A percentile compares a stretch with the other conserved stretches of the same genome.
Conservation (phyloP, 495 filamentous ascomycete species). For the Copromyces sp. region DNA sequence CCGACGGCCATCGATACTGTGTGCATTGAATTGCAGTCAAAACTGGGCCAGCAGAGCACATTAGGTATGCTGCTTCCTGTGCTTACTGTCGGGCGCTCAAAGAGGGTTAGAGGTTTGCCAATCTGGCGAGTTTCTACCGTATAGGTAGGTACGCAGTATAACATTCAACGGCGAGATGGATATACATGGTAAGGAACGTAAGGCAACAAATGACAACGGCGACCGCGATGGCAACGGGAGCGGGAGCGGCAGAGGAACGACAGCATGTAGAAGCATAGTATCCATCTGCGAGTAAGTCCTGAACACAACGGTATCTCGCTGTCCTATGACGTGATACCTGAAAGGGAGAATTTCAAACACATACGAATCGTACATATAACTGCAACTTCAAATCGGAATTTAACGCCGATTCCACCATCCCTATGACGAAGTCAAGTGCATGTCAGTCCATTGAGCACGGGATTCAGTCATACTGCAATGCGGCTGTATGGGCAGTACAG, state of each 20-base stretch:
- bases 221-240: not conserved
- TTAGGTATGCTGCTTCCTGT: too few species aligned
- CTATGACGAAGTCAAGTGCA: not conserved
- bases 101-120: too few species aligned
- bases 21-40: too few species aligned
- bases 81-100: too few species aligned
- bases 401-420: not conserved
- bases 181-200: not conserved
- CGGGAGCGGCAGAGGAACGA: not conserved
- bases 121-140: too few species aligned
- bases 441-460: not conserved
- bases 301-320: too few species aligned
- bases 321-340: too few species aligned
- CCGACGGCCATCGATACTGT: too few species aligned
- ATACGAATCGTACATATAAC: not conserved
- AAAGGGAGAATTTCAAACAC: not conserved
- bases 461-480: not conserved
- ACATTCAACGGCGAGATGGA: not conserved
- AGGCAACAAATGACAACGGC: not conserved
- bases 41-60: too few species aligned
- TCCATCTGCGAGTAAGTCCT: not conserved
- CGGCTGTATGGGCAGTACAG: not conserved
- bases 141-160: too few species aligned
- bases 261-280: not conserved
- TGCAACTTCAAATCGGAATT: not conserved